These are phyloP conservation scores for Microbotryomycetes sp. DNA, from an alignment of 1,284 basidiomycete genomes.

Conservation along the genomic window DNA sequence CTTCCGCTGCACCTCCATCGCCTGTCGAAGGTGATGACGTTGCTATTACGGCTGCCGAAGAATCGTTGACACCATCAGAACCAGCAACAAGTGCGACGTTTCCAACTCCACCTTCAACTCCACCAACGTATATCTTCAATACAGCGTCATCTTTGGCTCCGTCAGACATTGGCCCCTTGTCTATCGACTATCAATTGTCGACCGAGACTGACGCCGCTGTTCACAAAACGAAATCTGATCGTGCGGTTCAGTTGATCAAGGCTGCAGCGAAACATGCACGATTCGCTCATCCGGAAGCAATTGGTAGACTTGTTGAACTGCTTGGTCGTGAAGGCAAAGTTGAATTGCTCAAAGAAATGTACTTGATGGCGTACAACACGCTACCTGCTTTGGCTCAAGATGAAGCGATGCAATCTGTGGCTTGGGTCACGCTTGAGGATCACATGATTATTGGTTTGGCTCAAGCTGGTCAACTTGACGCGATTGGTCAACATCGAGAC, in stretches of 20 bases:
- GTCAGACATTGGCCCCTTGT: slow-evolving; percentile 1
- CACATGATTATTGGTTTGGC: slow-evolving; percentile 79
- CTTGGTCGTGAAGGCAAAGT: slow-evolving; percentile 60
- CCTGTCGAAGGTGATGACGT: slow-evolving; percentile 10
- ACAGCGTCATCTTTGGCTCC: not conserved
- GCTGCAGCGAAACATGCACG: slow-evolving; percentile 44
- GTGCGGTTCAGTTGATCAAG: slow-evolving; percentile 42
- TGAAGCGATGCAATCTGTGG: slow-evolving; percentile 43
- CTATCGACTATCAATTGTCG: slow-evolving; percentile 27
- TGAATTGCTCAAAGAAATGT: slow-evolving; percentile 59
- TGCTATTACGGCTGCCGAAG: slow-evolving; percentile 27
- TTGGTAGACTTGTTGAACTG: slow-evolving; percentile 60
- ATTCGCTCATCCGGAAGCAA: slow-evolving; percentile 52
- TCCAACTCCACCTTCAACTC: slow-evolving; percentile 27
- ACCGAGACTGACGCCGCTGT: slow-evolving; percentile 14
- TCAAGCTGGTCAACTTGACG: slow-evolving; percentile 68
- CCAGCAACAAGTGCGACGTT: slow-evolving; percentile 4
- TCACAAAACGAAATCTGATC: slow-evolving; percentile 14
- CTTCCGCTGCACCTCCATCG: not conserved
- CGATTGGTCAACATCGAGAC: slow-evolving; percentile 71
- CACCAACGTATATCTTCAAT: slow-evolving; percentile 21
- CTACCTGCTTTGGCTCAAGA: slow-evolving; percentile 43
- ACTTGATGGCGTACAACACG: slow-evolving; percentile 62
- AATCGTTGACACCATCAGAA: slow-evolving; percentile 10
- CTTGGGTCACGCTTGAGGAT: slow-evolving; percentile 77